phyloP scores from a whole-genome alignment of 108 stramenopile species.

The Seminavis robusta region DNA sequence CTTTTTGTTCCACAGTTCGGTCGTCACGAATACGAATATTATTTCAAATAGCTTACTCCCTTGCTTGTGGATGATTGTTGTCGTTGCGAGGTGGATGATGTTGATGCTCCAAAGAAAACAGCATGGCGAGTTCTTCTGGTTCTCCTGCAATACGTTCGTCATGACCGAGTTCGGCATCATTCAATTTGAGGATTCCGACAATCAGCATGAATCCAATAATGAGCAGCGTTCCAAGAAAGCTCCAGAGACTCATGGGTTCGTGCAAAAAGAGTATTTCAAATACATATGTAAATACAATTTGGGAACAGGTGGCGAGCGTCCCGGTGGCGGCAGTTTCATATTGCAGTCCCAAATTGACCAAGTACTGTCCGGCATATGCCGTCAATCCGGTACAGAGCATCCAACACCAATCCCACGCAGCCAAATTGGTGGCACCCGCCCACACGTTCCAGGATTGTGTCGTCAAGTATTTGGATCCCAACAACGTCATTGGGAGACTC shows the following conservation, averaged over 20 bases:
- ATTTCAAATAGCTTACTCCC: too few relatives aligned
- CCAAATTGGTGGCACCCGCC: too few relatives aligned
- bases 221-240: slow-evolving; percentile 21
- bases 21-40: too few relatives aligned
- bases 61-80: too few relatives aligned
- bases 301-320: slow-evolving; percentile 31
- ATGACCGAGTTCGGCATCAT: background rate
- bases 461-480: slow-evolving; percentile 21
- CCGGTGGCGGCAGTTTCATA: slow-evolving; percentile 31
- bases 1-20: too few relatives aligned
- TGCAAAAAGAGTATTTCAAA: slow-evolving; percentile 34
- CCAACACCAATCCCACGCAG: slow-evolving; percentile 12
- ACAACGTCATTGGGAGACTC: slow-evolving; percentile 22
- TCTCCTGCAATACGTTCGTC: background rate
- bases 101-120: background rate
- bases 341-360: slow-evolving; percentile 33
- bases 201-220: slow-evolving; percentile 38
- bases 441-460: slow-evolving; percentile 26
- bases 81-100: too few relatives aligned
- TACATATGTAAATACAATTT: slow-evolving; percentile 36
- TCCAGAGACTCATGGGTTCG: slow-evolving; percentile 24
- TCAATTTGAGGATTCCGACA: slow-evolving; percentile 22
- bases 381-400: slow-evolving; percentile 22
- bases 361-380: slow-evolving; percentile 36
- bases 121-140: slow-evolving; percentile 2